phyloP scores from a whole-genome alignment of 371 early-diverging fungal species.

The Mucor saturninus region DNA sequence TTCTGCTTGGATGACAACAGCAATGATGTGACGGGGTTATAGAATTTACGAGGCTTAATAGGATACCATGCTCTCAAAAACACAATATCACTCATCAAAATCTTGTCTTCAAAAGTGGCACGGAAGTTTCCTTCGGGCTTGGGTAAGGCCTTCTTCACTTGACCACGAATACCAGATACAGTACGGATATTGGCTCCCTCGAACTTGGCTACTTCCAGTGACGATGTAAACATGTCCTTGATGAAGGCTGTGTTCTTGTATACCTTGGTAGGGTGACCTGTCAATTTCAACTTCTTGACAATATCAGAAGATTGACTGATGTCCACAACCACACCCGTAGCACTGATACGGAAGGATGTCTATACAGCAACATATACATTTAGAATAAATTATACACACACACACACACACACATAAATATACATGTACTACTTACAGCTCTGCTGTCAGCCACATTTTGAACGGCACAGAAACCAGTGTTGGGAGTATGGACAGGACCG shows the following conservation, averaged over 20 bases:
- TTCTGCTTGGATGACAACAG: slow-evolving; percentile 69
- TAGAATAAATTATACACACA: background rate
- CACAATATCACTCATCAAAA: slow-evolving; percentile 95
- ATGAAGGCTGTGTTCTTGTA: slow-evolving; percentile 99
- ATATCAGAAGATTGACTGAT: slow-evolving; percentile 89
- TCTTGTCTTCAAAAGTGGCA: slow-evolving; percentile 99
- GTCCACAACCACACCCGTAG: slow-evolving; percentile 94
- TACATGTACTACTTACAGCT: slow-evolving; percentile 46
- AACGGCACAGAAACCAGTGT: slow-evolving; percentile 95
- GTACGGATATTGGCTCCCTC: slow-evolving; percentile 96
- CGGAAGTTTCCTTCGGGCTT: slow-evolving; percentile 96
- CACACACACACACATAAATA: background rate
- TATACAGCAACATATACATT: slow-evolving; percentile 11
- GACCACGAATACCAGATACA: slow-evolving; percentile 98
- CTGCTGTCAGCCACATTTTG: slow-evolving; percentile 76
- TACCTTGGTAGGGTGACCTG: slow-evolving; percentile 94
- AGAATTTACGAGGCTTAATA: slow-evolving; percentile 90
- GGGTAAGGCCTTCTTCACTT: slow-evolving; percentile 90
- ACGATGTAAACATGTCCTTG: slow-evolving; percentile 98
- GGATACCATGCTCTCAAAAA: slow-evolving; percentile 98
- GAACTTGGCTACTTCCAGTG: slow-evolving; percentile 98
- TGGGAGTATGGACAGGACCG: slow-evolving; percentile 91
- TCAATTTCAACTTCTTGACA: slow-evolving; percentile 99
- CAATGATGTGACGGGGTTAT: slow-evolving; percentile 93
- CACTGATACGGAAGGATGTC: slow-evolving; percentile 91